A percentile compares a stretch with the other conserved stretches of the same genome.
These are phyloP conservation scores for Pinus tabuliformis DNA, from an alignment of 75 land plant genomes.

Conservation along the genomic window DNA sequence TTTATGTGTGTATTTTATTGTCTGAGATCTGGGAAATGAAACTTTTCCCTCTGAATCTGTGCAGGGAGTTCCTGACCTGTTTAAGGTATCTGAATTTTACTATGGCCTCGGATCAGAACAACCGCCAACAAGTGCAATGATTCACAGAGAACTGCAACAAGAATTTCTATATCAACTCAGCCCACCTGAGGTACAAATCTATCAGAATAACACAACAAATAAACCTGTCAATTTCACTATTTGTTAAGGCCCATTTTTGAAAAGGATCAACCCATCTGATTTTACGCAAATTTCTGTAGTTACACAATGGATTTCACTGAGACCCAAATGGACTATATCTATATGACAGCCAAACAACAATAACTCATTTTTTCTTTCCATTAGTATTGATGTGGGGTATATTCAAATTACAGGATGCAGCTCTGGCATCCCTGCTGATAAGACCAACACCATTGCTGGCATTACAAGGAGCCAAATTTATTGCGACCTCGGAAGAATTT, in stretches of 20 bases:
- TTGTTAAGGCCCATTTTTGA: neutral
- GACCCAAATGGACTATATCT: no score
- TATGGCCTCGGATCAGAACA: slow-evolving; percentile 6
- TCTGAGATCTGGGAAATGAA: no score
- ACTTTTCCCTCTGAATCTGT: neutral
- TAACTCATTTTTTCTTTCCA: neutral
- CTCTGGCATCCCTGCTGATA: slow-evolving; percentile 17
- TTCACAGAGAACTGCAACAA: neutral
- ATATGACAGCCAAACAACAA: neutral
- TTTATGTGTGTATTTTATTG: no score
- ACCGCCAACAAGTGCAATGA: neutral
- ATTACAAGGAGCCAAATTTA: slow-evolving; percentile 13
- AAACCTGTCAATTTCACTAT: neutral
- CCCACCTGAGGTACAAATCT: slow-evolving; percentile 6
- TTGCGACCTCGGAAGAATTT: neutral
- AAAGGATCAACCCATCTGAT: no score
- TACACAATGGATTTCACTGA: no score
- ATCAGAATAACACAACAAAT: neutral
- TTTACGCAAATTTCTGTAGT: no score
- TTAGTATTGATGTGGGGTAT: neutral
- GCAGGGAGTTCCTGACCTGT: slow-evolving; percentile 2
- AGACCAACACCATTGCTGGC: slow-evolving; percentile 23
- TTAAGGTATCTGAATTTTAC: neutral
- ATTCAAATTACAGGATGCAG: slow-evolving; percentile 21
- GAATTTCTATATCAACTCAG: neutral